phyloP scores from a whole-genome alignment of 805 yeast genomes.

The Lipomyces lipofer region DNA sequence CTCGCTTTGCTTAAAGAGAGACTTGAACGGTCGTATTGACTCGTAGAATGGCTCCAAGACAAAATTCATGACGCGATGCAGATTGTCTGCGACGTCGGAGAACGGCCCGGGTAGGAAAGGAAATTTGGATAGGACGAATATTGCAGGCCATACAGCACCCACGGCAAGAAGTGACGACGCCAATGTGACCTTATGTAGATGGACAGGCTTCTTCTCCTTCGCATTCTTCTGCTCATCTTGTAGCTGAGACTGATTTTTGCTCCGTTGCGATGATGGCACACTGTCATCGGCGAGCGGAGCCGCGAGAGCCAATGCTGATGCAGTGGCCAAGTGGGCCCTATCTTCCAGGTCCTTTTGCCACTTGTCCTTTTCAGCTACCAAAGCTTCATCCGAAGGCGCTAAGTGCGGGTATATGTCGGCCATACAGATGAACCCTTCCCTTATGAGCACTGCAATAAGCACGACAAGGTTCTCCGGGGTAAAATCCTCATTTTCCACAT shows the following conservation, averaged over 20 bases:
- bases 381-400: slow-evolving; percentile 52
- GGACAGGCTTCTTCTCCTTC: slow-evolving; percentile 3
- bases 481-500: slow-evolving; percentile 38
- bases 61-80: slow-evolving; percentile 52
- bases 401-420: slow-evolving; percentile 59
- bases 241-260: slow-evolving; percentile 38
- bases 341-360: slow-evolving; percentile 54
- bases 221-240: slow-evolving; percentile 11
- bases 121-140: slow-evolving; percentile 57
- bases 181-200: slow-evolving; percentile 47
- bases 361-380: slow-evolving; percentile 47
- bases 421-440: slow-evolving; percentile 65
- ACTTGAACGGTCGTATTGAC: slow-evolving; percentile 1
- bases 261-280: background rate
- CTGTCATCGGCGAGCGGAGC: slow-evolving; percentile 71
- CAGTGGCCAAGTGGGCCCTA: slow-evolving; percentile 59
- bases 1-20: slow-evolving; percentile 1
- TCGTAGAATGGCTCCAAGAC: slow-evolving; percentile 53
- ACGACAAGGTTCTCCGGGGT: slow-evolving; percentile 48
- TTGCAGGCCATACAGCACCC: slow-evolving; percentile 64
- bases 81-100: slow-evolving; percentile 48
- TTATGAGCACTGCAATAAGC: slow-evolving; percentile 58
- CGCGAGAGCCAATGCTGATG: slow-evolving; percentile 83
- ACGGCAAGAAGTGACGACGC: slow-evolving; percentile 55
- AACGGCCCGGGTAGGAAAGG: slow-evolving; percentile 63